These are phyloP conservation scores for Naganishia friedmannii DNA, from an alignment of 768 basidiomycete genomes.

Conservation along the genomic window DNA sequence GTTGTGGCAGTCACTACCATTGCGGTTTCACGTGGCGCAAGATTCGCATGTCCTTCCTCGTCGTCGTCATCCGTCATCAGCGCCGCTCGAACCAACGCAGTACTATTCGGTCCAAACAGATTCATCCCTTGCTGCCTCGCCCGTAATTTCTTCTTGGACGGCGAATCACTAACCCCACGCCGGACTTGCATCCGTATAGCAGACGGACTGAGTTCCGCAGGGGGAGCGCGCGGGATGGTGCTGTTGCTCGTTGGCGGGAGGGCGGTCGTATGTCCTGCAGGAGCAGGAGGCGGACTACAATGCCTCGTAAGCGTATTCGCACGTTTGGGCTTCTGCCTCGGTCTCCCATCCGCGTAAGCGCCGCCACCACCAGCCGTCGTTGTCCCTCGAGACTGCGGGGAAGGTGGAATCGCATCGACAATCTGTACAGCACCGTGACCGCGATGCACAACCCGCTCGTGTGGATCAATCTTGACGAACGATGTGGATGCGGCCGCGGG, in stretches of 20 bases:
- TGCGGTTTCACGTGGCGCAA: neutral
- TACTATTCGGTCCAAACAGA: neutral
- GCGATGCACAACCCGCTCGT: constrained; percentile 14
- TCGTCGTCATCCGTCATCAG: constrained; percentile 24
- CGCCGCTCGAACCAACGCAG: neutral
- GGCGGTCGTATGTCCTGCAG: neutral
- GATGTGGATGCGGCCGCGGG: neutral
- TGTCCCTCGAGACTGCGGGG: neutral
- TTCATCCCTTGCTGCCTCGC: constrained; percentile 4
- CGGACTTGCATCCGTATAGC: constrained; percentile 27
- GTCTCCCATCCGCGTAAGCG: too few relatives aligned
- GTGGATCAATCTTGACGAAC: constrained; percentile 14
- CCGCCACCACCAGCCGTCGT: neutral
- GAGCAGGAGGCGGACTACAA: constrained; percentile 28
- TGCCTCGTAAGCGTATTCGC: constrained; percentile 28
- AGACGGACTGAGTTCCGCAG: constrained; percentile 20
- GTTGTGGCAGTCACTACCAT: neutral
- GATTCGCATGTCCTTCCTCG: neutral
- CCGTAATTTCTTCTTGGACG: constrained; percentile 12
- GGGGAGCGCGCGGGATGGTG: neutral
- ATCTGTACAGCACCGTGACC: constrained; percentile 31
- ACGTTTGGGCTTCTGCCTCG: neutral
- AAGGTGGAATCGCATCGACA: constrained; percentile 12
- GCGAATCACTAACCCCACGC: constrained; percentile 23
- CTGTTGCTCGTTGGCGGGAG: neutral